Evolutionary conservation across 2,329 filamentous ascomycete genomes (phyloP).

Genomic region (Cordyceps cateniannulata): DNA sequence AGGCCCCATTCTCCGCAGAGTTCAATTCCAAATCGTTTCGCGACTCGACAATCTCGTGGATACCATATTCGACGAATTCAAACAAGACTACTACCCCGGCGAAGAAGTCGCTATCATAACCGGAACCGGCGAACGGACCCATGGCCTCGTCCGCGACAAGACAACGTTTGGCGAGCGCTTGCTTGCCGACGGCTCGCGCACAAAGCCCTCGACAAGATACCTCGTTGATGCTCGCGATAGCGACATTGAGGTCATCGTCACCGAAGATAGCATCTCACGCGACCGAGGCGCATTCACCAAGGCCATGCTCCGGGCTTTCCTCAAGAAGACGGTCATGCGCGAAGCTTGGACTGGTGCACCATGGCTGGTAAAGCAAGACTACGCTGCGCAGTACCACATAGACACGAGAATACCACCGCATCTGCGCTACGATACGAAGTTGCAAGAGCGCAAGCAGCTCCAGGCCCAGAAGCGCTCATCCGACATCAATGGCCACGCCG

Average conservation of each 20-base stretch:
- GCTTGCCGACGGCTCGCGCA: constrained; percentile 61
- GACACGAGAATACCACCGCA: constrained; percentile 80
- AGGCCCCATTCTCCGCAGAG: constrained; percentile 79
- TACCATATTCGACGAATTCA: constrained; percentile 70
- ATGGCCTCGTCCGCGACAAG: constrained; percentile 79
- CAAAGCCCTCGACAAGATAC: constrained; percentile 70
- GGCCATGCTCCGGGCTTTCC: constrained; percentile 84
- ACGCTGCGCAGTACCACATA: constrained; percentile 79
- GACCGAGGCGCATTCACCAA: constrained; percentile 94
- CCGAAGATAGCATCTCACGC: constrained; percentile 74
- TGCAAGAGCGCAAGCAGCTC: constrained; percentile 68
- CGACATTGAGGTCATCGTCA: constrained; percentile 69
- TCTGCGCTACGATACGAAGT: constrained; percentile 72
- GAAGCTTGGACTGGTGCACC: constrained; percentile 95
- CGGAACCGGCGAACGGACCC: constrained; percentile 59
- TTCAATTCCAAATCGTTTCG: constrained; percentile 85
- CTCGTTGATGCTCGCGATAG: constrained; percentile 68
- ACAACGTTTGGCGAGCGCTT: constrained; percentile 60
- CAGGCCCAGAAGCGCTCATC: constrained; percentile 58
- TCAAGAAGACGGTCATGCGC: constrained; percentile 87
- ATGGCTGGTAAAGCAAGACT: constrained; percentile 85
- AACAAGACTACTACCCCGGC: constrained; percentile 83
- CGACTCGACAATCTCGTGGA: constrained; percentile 78
- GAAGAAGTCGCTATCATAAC: constrained; percentile 73
- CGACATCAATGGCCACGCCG: constrained; percentile 35